phyloP scores from a whole-genome alignment of 148 eudicot genomes.

The Cornus kousa region DNA sequence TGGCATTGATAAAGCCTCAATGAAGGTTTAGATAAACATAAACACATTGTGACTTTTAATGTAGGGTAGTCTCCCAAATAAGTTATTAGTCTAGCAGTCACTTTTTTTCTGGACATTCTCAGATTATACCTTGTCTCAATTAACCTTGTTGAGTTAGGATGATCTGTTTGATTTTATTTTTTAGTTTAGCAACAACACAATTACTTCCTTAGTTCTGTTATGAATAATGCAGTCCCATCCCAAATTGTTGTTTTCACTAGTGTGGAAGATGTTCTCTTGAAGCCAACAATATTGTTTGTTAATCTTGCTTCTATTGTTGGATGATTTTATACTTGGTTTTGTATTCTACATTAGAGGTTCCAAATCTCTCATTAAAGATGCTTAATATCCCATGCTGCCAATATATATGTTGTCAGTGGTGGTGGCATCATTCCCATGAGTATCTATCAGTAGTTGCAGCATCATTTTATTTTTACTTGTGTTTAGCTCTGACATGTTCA shows the following conservation, averaged over 20 bases:
- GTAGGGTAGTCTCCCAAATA: background rate
- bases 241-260: no score
- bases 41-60: background rate
- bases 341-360: background rate
- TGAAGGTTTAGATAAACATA: background rate
- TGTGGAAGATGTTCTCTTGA: no score
- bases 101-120: background rate
- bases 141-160: background rate
- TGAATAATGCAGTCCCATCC: no score
- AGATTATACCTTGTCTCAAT: background rate
- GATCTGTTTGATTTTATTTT: background rate
- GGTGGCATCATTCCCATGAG: background rate
- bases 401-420: background rate
- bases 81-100: background rate
- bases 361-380: background rate
- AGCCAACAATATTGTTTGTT: no score
- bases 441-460: no score
- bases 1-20: no score
- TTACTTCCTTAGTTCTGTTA: background rate
- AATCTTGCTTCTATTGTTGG: background rate
- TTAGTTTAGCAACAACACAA: background rate
- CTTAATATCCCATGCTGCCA: no score
- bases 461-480: background rate
- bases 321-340: background rate
- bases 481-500: conserved; percentile 1